Percentiles rank a stretch among this genome's conserved stretches.
These are phyloP conservation scores for Yamadazyma atlantica DNA, from an alignment of 1,139 yeast genomes.

Conservation along the genomic window DNA sequence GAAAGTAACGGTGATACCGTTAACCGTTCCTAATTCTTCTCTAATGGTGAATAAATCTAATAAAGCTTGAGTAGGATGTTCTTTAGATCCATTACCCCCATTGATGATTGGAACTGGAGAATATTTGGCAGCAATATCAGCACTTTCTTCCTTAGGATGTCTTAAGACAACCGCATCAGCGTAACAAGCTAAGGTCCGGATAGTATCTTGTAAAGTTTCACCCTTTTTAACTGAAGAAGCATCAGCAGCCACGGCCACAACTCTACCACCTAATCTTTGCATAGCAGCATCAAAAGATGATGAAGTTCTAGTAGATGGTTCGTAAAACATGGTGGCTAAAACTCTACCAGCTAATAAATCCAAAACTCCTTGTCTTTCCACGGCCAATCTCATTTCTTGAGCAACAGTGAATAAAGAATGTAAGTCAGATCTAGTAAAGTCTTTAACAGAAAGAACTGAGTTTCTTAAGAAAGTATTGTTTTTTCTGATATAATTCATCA, in stretches of 20 bases:
- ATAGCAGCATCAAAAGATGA: slow-evolving; percentile 98
- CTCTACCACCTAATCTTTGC: slow-evolving; percentile 99
- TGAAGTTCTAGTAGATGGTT: slow-evolving; percentile 96
- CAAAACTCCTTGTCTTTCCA: slow-evolving; percentile 93
- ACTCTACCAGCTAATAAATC: slow-evolving; percentile 89
- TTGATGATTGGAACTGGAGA: slow-evolving; percentile 97
- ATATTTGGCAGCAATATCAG: slow-evolving; percentile 91
- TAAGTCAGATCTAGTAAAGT: slow-evolving; percentile 81
- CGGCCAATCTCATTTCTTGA: slow-evolving; percentile 96
- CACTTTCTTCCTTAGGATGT: slow-evolving; percentile 92
- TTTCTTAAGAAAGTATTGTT: slow-evolving; percentile 88
- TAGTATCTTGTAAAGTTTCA: slow-evolving; percentile 95
- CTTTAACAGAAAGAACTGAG: slow-evolving; percentile 84
- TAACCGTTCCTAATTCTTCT: slow-evolving; percentile 98
- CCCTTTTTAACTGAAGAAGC: slow-evolving; percentile 96
- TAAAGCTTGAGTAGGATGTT: slow-evolving; percentile 98
- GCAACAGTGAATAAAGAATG: slow-evolving; percentile 95
- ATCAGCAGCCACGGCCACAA: slow-evolving; percentile 79
- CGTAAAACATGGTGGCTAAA: slow-evolving; percentile 93
- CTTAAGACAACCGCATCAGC: slow-evolving; percentile 96
- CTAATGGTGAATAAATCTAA: slow-evolving; percentile 96
- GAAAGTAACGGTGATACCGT: slow-evolving; percentile 95
- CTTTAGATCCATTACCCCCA: slow-evolving; percentile 97
- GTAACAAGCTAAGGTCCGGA: slow-evolving; percentile 92
- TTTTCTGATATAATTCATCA: slow-evolving; percentile 70